These are phyloP conservation scores for Cavenderia fasciculata DNA, from an alignment of 78 protist genomes.

Conservation along the genomic window DNA sequence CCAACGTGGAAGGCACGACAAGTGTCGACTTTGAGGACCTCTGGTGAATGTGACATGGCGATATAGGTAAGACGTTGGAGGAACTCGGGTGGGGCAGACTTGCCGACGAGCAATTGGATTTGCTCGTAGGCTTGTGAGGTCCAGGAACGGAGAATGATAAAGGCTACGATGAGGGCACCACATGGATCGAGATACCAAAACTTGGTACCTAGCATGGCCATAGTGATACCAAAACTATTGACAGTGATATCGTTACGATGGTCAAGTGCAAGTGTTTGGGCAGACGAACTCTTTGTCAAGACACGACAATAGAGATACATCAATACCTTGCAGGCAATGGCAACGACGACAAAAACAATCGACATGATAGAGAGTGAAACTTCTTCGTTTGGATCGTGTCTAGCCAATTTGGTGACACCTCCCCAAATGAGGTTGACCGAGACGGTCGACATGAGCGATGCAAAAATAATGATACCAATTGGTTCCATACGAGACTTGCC, in stretches of 20 bases:
- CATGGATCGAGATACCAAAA: constrained; percentile 87
- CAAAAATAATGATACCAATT: constrained; percentile 86
- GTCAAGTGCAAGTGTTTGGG: constrained; percentile 81
- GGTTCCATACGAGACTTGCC: constrained; percentile 90
- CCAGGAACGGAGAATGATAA: constrained; percentile 88
- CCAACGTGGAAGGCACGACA: constrained; percentile 87
- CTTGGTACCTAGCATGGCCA: constrained; percentile 63
- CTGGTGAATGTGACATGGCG: constrained; percentile 57
- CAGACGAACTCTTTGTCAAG: constrained; percentile 48
- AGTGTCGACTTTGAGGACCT: constrained; percentile 80
- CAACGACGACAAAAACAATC: constrained; percentile 40
- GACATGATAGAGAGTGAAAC: constrained; percentile 13
- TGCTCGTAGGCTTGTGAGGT: constrained; percentile 77
- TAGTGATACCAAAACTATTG: constrained; percentile 78
- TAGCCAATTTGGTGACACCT: constrained; percentile 2
- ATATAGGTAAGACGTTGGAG: constrained; percentile 77
- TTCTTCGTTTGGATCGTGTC: neutral
- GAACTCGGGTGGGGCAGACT: constrained; percentile 80
- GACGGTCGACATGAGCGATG: constrained; percentile 85
- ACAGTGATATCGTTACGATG: constrained; percentile 90
- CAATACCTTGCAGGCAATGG: constrained; percentile 70
- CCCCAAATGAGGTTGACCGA: constrained; percentile 77
- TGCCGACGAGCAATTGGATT: constrained; percentile 76
- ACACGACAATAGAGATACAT: constrained; percentile 81
- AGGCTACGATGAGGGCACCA: constrained; percentile 87